phyloP scores from a whole-genome alignment of 2,329 filamentous ascomycete species.

The Colletotrichum godetiae region DNA sequence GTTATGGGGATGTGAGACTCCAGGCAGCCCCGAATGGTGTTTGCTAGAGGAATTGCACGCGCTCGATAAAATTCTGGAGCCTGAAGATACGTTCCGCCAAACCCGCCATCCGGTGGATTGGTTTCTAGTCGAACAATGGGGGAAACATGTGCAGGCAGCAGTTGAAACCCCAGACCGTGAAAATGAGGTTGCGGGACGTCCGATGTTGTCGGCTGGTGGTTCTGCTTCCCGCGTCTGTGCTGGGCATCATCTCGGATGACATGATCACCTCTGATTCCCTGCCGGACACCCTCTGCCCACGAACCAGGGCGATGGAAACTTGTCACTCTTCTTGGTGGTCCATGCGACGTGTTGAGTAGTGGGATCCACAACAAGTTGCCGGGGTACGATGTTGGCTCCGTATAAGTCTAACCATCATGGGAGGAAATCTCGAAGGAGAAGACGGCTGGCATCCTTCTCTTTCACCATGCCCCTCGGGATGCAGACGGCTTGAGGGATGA shows the following conservation, averaged over 20 bases:
- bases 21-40: neutral
- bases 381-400: constrained; percentile 13
- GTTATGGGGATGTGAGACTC: neutral
- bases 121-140: neutral
- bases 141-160: constrained; percentile 22
- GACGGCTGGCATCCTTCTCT: constrained; percentile 1
- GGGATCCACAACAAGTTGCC: constrained; percentile 1
- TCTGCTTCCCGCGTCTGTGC: neutral
- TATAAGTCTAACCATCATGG: constrained; percentile 14
- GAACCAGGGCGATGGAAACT: constrained; percentile 30
- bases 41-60: neutral
- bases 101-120: neutral
- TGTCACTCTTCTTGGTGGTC: constrained; percentile 9
- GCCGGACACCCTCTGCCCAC: constrained; percentile 17
- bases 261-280: neutral
- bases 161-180: neutral
- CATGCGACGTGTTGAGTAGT: constrained; percentile 6
- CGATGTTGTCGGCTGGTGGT: neutral
- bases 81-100: constrained; percentile 3
- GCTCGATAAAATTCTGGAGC: constrained; percentile 3
- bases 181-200: neutral
- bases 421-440: constrained; percentile 8
- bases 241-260: constrained; percentile 1
- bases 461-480: neutral
- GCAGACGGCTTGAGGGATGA: neutral